Evolutionary conservation across 805 yeast species (phyloP).

Genomic region (Candida rishiriensis): DNA sequence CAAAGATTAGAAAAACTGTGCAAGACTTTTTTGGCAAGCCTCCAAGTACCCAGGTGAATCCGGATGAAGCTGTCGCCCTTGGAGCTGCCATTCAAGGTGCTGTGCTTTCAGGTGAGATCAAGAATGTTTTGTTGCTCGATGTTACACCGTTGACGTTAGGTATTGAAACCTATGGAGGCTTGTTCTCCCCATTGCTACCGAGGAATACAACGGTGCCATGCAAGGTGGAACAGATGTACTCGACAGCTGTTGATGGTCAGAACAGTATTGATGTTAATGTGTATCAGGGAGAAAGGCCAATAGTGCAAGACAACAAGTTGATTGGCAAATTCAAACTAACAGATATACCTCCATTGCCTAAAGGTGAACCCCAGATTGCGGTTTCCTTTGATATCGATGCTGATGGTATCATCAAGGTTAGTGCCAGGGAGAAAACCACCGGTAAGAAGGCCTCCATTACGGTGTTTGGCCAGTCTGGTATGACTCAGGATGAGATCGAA

Average conservation of each 20-base stretch:
- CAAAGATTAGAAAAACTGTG: conserved; percentile 76
- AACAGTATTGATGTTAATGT: conserved; percentile 93
- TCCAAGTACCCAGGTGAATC: conserved; percentile 90
- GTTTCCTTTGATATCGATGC: conserved; percentile 95
- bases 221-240: conserved; percentile 87
- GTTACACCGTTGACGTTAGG: conserved; percentile 88
- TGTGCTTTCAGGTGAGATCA: conserved; percentile 90
- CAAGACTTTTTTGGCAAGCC: conserved; percentile 72
- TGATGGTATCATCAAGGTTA: conserved; percentile 94
- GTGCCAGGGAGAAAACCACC: conserved; percentile 90
- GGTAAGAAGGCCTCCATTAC: conserved; percentile 93
- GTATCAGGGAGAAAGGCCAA: conserved; percentile 96
- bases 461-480: conserved; percentile 93
- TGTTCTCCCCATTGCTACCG: conserved; percentile 81
- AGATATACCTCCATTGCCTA: conserved; percentile 87
- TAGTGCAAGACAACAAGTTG: conserved; percentile 91
- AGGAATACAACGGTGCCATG: conserved; percentile 94
- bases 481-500: conserved; percentile 85
- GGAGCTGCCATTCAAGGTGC: conserved; percentile 99
- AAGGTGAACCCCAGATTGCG: conserved; percentile 87
- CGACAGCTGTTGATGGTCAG: conserved; percentile 94
- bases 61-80: conserved; percentile 90
- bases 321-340: conserved; percentile 90
- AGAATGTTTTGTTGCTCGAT: conserved; percentile 84
- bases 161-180: conserved; percentile 96